Percentiles rank a stretch among this genome's conserved stretches.
These are phyloP conservation scores for Solanum ahanhuiri DNA, from an alignment of 257 asterid genomes.

Conservation along the genomic window DNA sequence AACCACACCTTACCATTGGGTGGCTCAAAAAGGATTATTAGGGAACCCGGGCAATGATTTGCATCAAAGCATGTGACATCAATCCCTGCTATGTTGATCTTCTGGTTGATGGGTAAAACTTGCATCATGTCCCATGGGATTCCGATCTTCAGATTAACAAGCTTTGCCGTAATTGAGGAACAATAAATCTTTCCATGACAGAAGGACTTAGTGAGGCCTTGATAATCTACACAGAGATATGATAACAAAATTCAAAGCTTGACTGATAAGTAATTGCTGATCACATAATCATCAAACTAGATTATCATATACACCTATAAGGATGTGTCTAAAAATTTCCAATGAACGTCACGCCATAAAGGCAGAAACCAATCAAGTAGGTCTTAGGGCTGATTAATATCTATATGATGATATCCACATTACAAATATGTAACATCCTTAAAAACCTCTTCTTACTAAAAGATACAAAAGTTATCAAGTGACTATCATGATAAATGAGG, in stretches of 20 bases:
- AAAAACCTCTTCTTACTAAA: background rate
- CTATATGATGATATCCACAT: background rate
- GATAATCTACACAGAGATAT: conserved; percentile 66
- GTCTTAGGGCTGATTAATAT: background rate
- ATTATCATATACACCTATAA: background rate
- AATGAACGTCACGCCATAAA: background rate
- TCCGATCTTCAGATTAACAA: conserved; percentile 74
- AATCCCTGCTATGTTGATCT: conserved; percentile 61
- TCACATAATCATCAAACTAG: background rate
- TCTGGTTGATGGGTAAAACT: conserved; percentile 78
- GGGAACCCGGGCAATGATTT: conserved; percentile 96
- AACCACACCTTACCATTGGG: conserved; percentile 70
- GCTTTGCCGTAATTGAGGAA: conserved; percentile 77
- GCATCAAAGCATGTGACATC: conserved; percentile 85
- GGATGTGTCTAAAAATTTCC: background rate
- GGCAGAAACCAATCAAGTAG: background rate
- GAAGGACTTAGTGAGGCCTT: conserved; percentile 87
- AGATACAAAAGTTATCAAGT: background rate
- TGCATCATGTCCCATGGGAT: conserved; percentile 62
- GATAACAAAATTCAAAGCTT: background rate
- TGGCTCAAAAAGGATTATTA: conserved; percentile 80
- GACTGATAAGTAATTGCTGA: background rate
- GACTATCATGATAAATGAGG: background rate
- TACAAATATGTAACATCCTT: background rate
- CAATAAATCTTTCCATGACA: conserved; percentile 81